phyloP scores from a whole-genome alignment of 2,329 filamentous ascomycete genomes.

The Arachnomyces sp. region DNA sequence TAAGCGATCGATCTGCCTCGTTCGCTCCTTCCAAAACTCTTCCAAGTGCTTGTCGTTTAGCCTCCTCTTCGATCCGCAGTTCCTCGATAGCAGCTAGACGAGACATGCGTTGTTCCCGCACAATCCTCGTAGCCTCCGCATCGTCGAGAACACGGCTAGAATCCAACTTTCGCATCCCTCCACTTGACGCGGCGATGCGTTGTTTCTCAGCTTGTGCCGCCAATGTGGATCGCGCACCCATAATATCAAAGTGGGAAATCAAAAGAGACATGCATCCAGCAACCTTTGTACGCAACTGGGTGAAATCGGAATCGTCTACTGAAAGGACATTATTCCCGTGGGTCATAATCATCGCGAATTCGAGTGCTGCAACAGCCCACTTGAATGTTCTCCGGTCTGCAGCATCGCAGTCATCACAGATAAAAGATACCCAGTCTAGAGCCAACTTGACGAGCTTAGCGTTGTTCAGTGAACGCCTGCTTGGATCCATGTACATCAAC shows the following conservation, averaged over 20 bases:
- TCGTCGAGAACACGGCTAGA: constrained; percentile 69
- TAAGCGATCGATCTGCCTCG: constrained; percentile 89
- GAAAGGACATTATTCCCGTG: constrained; percentile 87
- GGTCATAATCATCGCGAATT: constrained; percentile 97
- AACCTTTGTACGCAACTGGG: constrained; percentile 74
- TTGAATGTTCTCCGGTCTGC: constrained; percentile 93
- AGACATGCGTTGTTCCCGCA: constrained; percentile 67
- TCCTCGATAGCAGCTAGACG: constrained; percentile 72
- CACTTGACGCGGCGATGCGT: constrained; percentile 69
- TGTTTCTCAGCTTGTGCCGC: constrained; percentile 93
- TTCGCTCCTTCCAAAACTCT: constrained; percentile 89
- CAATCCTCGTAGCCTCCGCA: constrained; percentile 69
- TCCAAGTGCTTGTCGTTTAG: constrained; percentile 79
- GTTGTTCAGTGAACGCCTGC: constrained; percentile 93
- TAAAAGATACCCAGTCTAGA: constrained; percentile 95
- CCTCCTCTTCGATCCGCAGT: constrained; percentile 66
- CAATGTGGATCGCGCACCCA: constrained; percentile 88
- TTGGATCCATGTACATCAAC: constrained; percentile 90
- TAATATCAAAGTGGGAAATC: constrained; percentile 98
- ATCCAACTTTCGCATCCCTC: constrained; percentile 69
- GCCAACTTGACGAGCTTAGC: constrained; percentile 87
- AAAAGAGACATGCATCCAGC: constrained; percentile 95
- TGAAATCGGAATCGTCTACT: constrained; percentile 81
- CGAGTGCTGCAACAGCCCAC: constrained; percentile 90
- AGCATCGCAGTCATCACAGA: constrained; percentile 92